A percentile compares a stretch with the other conserved stretches of the same genome.
These are phyloP conservation scores for Vigna angularis DNA, from an alignment of 306 rosid species.

Conservation along the genomic window DNA sequence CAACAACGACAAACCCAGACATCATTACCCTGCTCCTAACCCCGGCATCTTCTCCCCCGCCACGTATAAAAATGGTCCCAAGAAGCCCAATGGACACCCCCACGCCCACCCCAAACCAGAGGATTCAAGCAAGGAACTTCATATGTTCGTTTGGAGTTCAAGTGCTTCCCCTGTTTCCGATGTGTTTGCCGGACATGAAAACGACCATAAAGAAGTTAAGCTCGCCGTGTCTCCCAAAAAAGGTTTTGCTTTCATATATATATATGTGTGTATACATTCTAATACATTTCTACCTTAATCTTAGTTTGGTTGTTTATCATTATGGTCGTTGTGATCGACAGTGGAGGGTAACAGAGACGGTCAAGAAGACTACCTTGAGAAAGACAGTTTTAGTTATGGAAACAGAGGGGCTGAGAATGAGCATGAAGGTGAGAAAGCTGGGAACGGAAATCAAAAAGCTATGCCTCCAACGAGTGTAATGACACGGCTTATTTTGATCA, in stretches of 20 bases:
- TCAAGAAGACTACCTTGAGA: slow-evolving; percentile 71
- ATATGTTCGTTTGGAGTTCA: slow-evolving; percentile 94
- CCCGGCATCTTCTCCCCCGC: slow-evolving; percentile 86
- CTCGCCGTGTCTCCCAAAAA: slow-evolving; percentile 70
- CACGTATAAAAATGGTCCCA: slow-evolving; percentile 47
- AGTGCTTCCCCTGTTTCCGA: slow-evolving; percentile 86
- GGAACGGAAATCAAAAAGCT: slow-evolving; percentile 52
- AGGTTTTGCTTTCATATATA: slow-evolving; percentile 41
- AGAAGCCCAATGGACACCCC: slow-evolving; percentile 47
- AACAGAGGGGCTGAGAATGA: slow-evolving; percentile 63
- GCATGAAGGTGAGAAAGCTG: slow-evolving; percentile 58
- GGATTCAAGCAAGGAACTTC: slow-evolving; percentile 72
- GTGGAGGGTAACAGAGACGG: slow-evolving; percentile 63
- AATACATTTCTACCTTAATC: background rate
- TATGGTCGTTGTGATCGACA: slow-evolving; percentile 23
- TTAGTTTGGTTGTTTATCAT: background rate
- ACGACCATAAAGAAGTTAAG: slow-evolving; percentile 67
- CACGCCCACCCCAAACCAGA: slow-evolving; percentile 45
- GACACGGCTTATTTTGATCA: slow-evolving; percentile 92
- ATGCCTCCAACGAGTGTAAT: slow-evolving; percentile 94
- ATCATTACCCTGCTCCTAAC: slow-evolving; percentile 72
- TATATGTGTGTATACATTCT: too few species aligned
- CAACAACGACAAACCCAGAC: slow-evolving; percentile 47
- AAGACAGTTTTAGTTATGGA: slow-evolving; percentile 76
- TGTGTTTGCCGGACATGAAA: slow-evolving; percentile 77